These are phyloP conservation scores for Aureobasidium leucospermi DNA, from an alignment of 2,329 filamentous ascomycete species.

Conservation along the genomic window DNA sequence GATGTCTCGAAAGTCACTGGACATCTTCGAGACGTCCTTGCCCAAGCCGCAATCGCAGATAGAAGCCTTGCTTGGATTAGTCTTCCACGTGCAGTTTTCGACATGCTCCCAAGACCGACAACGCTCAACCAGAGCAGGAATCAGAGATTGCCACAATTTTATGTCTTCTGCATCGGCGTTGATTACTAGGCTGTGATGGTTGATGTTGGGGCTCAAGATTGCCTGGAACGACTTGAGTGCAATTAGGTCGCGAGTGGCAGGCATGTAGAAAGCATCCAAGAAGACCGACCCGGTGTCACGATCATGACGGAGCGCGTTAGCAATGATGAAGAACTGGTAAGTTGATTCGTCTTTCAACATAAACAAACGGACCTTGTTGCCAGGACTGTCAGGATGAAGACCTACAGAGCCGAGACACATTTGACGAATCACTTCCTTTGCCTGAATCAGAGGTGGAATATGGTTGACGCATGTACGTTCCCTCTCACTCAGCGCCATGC, in stretches of 20 bases:
- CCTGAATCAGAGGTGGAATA: conserved; percentile 9
- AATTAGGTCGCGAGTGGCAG: conserved; percentile 19
- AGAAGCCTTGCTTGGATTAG: background rate
- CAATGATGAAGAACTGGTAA: conserved; percentile 21
- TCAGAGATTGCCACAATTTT: conserved; percentile 26
- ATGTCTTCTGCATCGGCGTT: conserved; percentile 19
- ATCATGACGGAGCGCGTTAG: conserved; percentile 28
- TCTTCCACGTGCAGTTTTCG: conserved; percentile 27
- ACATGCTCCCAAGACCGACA: conserved; percentile 33
- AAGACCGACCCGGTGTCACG: conserved; percentile 25
- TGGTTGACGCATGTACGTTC: conserved; percentile 15
- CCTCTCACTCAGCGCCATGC: background rate
- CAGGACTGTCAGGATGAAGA: background rate
- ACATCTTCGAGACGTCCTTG: conserved; percentile 8
- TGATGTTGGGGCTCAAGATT: background rate
- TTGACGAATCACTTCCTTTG: conserved; percentile 10
- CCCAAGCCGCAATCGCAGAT: conserved; percentile 31
- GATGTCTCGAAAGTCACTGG: background rate
- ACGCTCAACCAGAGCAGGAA: conserved; percentile 31
- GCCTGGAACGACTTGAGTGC: background rate
- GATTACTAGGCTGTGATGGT: background rate
- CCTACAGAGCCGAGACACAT: background rate
- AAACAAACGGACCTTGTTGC: background rate
- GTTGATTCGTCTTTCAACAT: background rate
- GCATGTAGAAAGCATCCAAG: conserved; percentile 29